Conservation (phyloP, 2,329 filamentous ascomycete species). For the Acephala macrosclerotiorum region DNA sequence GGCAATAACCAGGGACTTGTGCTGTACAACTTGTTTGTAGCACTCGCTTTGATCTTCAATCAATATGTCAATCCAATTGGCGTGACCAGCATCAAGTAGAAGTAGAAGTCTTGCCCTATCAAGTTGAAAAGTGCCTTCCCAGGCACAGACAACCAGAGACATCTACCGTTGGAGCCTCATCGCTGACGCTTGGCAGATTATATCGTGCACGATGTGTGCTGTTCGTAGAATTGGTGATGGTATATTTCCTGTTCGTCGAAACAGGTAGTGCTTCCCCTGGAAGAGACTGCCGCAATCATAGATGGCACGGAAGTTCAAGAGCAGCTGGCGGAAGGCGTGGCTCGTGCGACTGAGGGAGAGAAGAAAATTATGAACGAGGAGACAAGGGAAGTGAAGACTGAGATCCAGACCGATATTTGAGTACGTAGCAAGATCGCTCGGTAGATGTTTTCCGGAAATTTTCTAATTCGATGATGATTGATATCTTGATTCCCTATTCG, state of each 20-base stretch:
- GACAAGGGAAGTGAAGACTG: not conserved
- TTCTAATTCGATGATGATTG: not conserved
- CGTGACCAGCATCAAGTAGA: slow-evolving; percentile 48
- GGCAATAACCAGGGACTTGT: slow-evolving; percentile 39
- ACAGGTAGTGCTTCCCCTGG: slow-evolving; percentile 49
- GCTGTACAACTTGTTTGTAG: slow-evolving; percentile 51
- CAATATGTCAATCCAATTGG: slow-evolving; percentile 50
- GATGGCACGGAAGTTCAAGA: slow-evolving; percentile 47
- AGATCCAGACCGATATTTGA: not conserved
- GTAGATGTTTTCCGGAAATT: not conserved
- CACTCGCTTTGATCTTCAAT: slow-evolving; percentile 52
- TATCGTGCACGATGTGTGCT: slow-evolving; percentile 47
- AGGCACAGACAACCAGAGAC: too few relatives aligned
- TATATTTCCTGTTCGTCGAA: slow-evolving; percentile 45
- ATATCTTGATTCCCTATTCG: not conserved
- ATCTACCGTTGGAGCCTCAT: not conserved
- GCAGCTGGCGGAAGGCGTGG: slow-evolving; percentile 25
- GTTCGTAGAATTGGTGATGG: slow-evolving; percentile 28
- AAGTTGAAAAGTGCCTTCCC: too few relatives aligned
- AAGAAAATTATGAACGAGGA: not conserved
- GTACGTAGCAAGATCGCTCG: not conserved
- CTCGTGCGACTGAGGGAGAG: slow-evolving; percentile 18
- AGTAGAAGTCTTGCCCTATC: slow-evolving; percentile 33
- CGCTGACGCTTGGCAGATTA: slow-evolving; percentile 19
- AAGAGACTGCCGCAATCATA: slow-evolving; percentile 51